These are phyloP conservation scores for Colletotrichum viniferum DNA, from an alignment of 2,329 filamentous ascomycete genomes.

Conservation along the genomic window DNA sequence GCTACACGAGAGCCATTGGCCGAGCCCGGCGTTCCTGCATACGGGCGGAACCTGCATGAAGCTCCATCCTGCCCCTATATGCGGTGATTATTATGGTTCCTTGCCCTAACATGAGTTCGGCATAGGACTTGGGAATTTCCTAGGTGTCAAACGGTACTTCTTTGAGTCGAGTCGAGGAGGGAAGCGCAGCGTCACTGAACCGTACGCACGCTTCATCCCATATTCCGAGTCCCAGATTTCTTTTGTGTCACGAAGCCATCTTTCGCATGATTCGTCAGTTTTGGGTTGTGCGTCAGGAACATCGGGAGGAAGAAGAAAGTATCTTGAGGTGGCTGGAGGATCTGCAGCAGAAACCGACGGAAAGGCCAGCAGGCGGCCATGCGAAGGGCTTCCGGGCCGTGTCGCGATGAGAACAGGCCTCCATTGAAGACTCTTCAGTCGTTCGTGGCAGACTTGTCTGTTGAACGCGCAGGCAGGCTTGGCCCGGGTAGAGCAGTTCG, in stretches of 20 bases:
- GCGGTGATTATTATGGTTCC: not conserved
- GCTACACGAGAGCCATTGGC: not conserved
- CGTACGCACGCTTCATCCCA: not conserved
- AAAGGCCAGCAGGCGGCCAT: not conserved
- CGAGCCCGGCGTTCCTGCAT: slow-evolving; percentile 13
- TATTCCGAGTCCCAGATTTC: not conserved
- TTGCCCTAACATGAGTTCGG: not conserved
- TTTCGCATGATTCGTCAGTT: not conserved
- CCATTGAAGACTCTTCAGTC: not conserved
- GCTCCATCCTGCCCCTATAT: slow-evolving; percentile 8
- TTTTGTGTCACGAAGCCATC: not conserved
- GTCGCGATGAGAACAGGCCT: not conserved
- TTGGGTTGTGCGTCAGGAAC: not conserved
- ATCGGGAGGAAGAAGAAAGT: not conserved
- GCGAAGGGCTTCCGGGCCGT: not conserved
- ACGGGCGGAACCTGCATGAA: slow-evolving; percentile 11
- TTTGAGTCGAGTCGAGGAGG: not conserved
- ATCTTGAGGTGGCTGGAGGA: not conserved
- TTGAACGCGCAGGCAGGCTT: not conserved
- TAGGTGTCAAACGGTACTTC: not conserved
- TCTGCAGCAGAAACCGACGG: not conserved
- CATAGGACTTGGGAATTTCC: not conserved
- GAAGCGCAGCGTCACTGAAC: not conserved
- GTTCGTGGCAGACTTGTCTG: not conserved
- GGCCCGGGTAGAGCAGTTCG: not conserved